phyloP scores from a whole-genome alignment of 352 stramenopile genomes.

The Phytopythium ostracodes region DNA sequence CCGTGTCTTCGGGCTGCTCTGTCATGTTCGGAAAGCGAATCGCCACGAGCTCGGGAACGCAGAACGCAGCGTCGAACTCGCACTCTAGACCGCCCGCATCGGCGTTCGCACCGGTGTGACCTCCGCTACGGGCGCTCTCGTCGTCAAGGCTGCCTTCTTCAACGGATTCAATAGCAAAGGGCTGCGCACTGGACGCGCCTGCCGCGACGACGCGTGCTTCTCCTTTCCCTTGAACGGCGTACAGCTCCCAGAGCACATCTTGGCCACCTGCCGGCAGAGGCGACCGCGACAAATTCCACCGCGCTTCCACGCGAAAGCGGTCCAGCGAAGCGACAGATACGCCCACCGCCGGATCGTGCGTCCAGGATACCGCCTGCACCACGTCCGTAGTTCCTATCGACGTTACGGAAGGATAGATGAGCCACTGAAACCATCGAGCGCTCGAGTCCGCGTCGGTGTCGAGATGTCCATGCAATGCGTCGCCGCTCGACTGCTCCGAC shows the following conservation, averaged over 20 bases:
- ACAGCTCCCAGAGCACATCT: neutral
- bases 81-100: constrained; percentile 17
- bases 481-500: neutral
- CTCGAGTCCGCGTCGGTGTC: neutral
- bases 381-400: neutral
- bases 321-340: neutral
- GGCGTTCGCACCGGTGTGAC: neutral
- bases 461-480: neutral
- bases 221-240: neutral
- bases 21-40: constrained; percentile 46
- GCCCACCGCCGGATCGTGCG: neutral
- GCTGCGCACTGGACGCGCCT: neutral
- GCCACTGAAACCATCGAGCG: neutral
- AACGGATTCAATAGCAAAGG: neutral
- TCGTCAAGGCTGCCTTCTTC: neutral
- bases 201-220: neutral
- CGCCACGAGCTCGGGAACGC: constrained; percentile 38
- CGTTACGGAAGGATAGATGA: neutral
- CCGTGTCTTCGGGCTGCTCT: neutral
- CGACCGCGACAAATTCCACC: neutral
- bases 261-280: neutral
- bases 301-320: neutral
- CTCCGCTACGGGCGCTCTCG: neutral
- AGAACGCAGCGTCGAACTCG: constrained; percentile 52
- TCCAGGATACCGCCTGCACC: neutral